These are phyloP conservation scores for Isochrysis galbana DNA, from an alignment of 78 protist species.

Conservation along the genomic window DNA sequence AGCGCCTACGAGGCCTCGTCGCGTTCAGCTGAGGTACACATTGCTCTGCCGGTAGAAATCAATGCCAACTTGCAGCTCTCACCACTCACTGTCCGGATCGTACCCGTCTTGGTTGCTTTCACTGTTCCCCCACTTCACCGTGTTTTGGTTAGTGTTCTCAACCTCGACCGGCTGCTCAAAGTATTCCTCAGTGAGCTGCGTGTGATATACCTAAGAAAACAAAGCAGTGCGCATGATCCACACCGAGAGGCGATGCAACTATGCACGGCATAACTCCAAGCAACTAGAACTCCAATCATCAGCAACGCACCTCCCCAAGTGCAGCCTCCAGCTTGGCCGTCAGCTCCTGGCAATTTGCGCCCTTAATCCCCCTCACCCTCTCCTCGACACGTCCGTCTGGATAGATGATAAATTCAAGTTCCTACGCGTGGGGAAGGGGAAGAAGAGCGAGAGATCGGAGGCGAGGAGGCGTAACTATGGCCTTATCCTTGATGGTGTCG, in stretches of 20 bases:
- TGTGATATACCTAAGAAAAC: not conserved
- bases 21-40: too few species aligned
- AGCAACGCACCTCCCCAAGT: not conserved
- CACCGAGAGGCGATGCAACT: too few species aligned
- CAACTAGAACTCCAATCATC: not conserved
- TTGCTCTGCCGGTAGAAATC: too few species aligned
- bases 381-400: slow-evolving; percentile 10
- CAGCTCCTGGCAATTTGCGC: not conserved
- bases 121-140: not conserved
- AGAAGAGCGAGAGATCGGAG: too few species aligned
- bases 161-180: not conserved
- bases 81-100: too few species aligned
- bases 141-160: not conserved
- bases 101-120: not conserved
- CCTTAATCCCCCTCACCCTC: slow-evolving; percentile 2
- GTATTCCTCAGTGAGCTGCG: not conserved
- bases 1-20: too few species aligned
- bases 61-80: too few species aligned
- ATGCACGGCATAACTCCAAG: not conserved
- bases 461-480: too few species aligned
- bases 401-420: not conserved
- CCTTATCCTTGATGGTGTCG: too few species aligned
- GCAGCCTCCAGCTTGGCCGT: not conserved
- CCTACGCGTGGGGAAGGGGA: too few species aligned
- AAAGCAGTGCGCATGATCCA: not conserved